Evolutionary conservation across 805 yeast genomes (phyloP), one percentile per base, ranked within the genome.

Genomic region (Wickerhamomyces strasburgensis): DNA sequence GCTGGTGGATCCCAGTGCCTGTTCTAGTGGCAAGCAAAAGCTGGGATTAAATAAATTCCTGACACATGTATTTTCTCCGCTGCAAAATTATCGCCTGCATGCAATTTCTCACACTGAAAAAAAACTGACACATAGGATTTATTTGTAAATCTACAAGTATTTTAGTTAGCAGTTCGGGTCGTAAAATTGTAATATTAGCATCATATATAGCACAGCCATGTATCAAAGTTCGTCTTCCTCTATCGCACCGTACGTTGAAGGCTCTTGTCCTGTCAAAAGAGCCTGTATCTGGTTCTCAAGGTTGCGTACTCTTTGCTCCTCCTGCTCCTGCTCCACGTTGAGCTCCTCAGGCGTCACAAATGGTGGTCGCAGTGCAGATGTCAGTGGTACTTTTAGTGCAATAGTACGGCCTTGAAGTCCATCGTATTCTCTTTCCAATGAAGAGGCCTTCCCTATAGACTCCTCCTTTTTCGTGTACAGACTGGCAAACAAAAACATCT

Each of bases 321-420:
- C 32, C 26, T 36, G 40, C 6, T 43, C 46, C 24, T 51, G 45
- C 14, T 42, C 45, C 2, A 19, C 38, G 16, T 40, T 43, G 6
- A 51, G 27, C 5, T 44, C 46, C 7, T 39, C 40, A 6, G 46
- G 23, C 2, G 24, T 33, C 1, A 42, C 41, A 34, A 46, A 44
- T 2, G 39, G 42, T 4, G 48, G 31, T 6, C 39, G 38, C 14
- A 51, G 31, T 4, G 39, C 47, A 5, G 39, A 28, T 1, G 48
- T 13, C 6, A 51, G 14, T 1, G 47, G 44, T 0, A 50, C 19
- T 19, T 34, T 42, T 19, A 44, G 21, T 1, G 49, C 48, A 3
- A 49, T 14, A 6, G 47, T 43, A 2, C 36, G 16, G 6, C 58
- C 59, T 24, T 47, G 52, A 6, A 34, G 31, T 2, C 59, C 59